Evolutionary conservation across 2,329 filamentous ascomycete species (phyloP).

Genomic region (Beauveria caledonica): DNA sequence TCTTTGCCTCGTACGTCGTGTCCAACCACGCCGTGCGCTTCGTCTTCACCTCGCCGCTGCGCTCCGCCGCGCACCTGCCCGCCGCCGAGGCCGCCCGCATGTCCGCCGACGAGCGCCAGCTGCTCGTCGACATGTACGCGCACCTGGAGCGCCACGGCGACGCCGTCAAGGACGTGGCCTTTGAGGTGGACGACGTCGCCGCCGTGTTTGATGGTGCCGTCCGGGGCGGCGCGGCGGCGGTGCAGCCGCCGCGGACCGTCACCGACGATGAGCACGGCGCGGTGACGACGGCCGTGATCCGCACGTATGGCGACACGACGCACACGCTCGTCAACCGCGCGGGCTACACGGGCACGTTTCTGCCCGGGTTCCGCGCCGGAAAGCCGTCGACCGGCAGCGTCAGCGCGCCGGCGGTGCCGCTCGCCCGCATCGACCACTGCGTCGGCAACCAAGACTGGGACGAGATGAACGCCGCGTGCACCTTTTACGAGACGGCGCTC

Average conservation of each 20-base stretch:
- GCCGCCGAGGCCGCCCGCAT: slow-evolving; percentile 47
- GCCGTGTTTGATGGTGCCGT: slow-evolving; percentile 72
- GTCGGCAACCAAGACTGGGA: slow-evolving; percentile 96
- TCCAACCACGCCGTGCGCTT: slow-evolving; percentile 70
- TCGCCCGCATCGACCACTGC: slow-evolving; percentile 85
- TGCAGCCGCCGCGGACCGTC: slow-evolving; percentile 49
- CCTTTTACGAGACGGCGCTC: slow-evolving; percentile 77
- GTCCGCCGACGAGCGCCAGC: slow-evolving; percentile 51
- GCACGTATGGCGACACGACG: slow-evolving; percentile 90
- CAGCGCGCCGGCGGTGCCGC: slow-evolving; percentile 52
- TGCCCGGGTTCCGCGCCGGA: slow-evolving; percentile 68
- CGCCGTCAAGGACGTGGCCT: slow-evolving; percentile 90
- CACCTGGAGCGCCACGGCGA: slow-evolving; percentile 87
- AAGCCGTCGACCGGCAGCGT: slow-evolving; percentile 29
- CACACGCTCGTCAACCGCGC: slow-evolving; percentile 77
- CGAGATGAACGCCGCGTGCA: slow-evolving; percentile 63
- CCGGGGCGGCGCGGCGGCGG: slow-evolving; percentile 50
- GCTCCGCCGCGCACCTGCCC: slow-evolving; percentile 47
- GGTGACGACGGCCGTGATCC: slow-evolving; percentile 69
- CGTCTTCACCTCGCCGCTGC: slow-evolving; percentile 74
- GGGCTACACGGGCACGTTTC: slow-evolving; percentile 65
- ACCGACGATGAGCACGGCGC: slow-evolving; percentile 54
- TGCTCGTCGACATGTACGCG: slow-evolving; percentile 67
- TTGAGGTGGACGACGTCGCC: slow-evolving; percentile 84
- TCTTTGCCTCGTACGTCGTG: slow-evolving; percentile 76